Percentiles rank a stretch among this genome's conserved stretches.
phyloP scores from a whole-genome alignment of 2,329 filamentous ascomycete genomes.

The Aspergillus sp. region DNA sequence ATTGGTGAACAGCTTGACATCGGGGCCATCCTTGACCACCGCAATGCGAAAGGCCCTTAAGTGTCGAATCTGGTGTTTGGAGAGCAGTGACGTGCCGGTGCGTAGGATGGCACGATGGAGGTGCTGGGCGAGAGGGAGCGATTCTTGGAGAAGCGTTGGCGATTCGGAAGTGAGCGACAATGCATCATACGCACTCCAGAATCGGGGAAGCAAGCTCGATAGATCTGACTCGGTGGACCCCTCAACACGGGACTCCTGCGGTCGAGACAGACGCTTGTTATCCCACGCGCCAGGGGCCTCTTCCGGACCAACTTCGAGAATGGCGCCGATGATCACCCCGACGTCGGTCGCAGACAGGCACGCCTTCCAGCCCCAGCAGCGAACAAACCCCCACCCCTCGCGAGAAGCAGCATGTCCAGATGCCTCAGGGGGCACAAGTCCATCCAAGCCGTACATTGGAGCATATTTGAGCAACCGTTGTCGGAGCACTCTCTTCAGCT shows the following conservation, averaged over 20 bases:
- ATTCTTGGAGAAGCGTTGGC: constrained; percentile 62
- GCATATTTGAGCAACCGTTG: constrained; percentile 88
- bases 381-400: constrained; percentile 94
- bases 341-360: constrained; percentile 92
- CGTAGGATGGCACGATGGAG: constrained; percentile 90
- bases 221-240: constrained; percentile 25
- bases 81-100: constrained; percentile 85
- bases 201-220: constrained; percentile 45
- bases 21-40: constrained; percentile 91
- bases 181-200: constrained; percentile 61
- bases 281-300: constrained; percentile 35
- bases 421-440: constrained; percentile 78
- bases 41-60: constrained; percentile 91
- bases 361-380: constrained; percentile 96
- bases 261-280: constrained; percentile 25
- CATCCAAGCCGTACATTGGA: constrained; percentile 88
- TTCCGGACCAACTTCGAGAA: constrained; percentile 77
- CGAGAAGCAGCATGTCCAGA: constrained; percentile 71
- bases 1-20: constrained; percentile 87
- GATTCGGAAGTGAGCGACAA: constrained; percentile 47
- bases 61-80: constrained; percentile 91
- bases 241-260: constrained; percentile 18
- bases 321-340: constrained; percentile 85
- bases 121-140: constrained; percentile 80
- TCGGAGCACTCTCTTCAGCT: constrained; percentile 83